Conservation (phyloP, 768 basidiomycete species). For the Suillus americanus region DNA sequence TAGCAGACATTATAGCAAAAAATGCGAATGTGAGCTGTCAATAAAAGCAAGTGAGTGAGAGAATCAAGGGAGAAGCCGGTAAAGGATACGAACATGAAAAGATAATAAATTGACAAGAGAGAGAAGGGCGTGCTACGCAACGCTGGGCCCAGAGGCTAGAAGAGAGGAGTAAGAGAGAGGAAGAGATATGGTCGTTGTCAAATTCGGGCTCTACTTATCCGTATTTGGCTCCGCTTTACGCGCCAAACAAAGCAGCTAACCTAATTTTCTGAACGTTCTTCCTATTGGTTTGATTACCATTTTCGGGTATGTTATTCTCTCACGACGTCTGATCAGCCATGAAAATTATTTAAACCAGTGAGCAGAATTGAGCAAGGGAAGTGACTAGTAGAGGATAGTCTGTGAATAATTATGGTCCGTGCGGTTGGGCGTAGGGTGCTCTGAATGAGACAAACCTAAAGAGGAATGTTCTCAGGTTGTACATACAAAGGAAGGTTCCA, state of each 20-base stretch:
- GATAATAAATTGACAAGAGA: slow-evolving; percentile 58
- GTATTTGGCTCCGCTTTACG: slow-evolving; percentile 41
- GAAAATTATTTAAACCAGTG: neutral
- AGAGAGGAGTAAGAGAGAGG: slow-evolving; percentile 62
- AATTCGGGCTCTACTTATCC: slow-evolving; percentile 40
- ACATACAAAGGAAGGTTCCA: slow-evolving; percentile 9
- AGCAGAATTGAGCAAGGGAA: neutral
- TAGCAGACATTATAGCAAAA: slow-evolving; percentile 81
- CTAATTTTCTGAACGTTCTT: slow-evolving; percentile 24
- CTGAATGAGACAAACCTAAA: slow-evolving; percentile 13
- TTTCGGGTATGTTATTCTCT: slow-evolving; percentile 7
- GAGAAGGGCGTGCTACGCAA: slow-evolving; percentile 60
- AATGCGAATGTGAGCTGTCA: slow-evolving; percentile 54
- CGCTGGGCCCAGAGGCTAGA: slow-evolving; percentile 47
- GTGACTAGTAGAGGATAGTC: neutral
- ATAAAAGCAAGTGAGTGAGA: slow-evolving; percentile 4
- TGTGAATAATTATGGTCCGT: slow-evolving; percentile 22
- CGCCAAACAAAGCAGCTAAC: slow-evolving; percentile 39
- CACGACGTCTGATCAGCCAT: neutral
- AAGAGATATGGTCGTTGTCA: slow-evolving; percentile 37
- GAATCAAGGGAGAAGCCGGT: slow-evolving; percentile 3
- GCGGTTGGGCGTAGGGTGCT: slow-evolving; percentile 24
- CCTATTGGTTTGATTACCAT: slow-evolving; percentile 13
- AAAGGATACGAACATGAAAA: slow-evolving; percentile 42
- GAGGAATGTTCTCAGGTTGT: slow-evolving; percentile 9